Evolutionary conservation across 768 basidiomycete genomes (phyloP), one percentile per base, ranked within the genome.

Genomic region (Leccinum fibrillosum): DNA sequence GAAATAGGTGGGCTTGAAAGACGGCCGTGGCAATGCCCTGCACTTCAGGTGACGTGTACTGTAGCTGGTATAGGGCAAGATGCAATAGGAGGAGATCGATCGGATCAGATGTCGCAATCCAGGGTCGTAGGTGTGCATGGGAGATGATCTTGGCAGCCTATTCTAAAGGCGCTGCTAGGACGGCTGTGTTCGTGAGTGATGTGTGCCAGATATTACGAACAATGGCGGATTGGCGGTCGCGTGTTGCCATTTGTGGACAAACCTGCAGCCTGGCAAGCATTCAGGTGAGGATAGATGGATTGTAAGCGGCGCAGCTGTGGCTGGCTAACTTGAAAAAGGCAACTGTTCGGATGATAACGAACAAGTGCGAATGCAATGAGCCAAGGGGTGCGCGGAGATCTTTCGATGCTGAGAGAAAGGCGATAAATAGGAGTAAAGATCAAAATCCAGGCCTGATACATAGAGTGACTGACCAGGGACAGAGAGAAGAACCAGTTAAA

Each of bases 21-120:
- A 44, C 30, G 11, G 54, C 26, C 4, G 62, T 54, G 32, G 39
- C 15, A 42, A 44, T 13, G 5, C 28, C 30, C 32, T 25, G 44
- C 26, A 25, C 49, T 23, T 17, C 54, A 26, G 45, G 28, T 68
- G 61, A 66, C 58, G 52, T 63, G 56, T 42, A 42, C 42, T 19
- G 42, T 19, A 55, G 30, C 37, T 26, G 7, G 56, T 19, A 63
- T 49, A 49, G 23, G 53, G 53, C 37, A 28, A 62, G 64, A 62
- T 62, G 59, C 48, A 32, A 52, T 30, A 8, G 30, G 19, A 42
- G 23, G 56, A 59, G 59, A 61, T 68, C 61, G 48, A 68, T 70
- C 61, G 50, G 54, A 65, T 62, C 63, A 55, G 58, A 59, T 63
- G 26, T 47, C 50, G 45, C 56, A 52, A 58, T 30, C 17, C 10